These are phyloP conservation scores for Raphanus hybrid DNA, from an alignment of 441 rosid species.

Conservation along the genomic window DNA sequence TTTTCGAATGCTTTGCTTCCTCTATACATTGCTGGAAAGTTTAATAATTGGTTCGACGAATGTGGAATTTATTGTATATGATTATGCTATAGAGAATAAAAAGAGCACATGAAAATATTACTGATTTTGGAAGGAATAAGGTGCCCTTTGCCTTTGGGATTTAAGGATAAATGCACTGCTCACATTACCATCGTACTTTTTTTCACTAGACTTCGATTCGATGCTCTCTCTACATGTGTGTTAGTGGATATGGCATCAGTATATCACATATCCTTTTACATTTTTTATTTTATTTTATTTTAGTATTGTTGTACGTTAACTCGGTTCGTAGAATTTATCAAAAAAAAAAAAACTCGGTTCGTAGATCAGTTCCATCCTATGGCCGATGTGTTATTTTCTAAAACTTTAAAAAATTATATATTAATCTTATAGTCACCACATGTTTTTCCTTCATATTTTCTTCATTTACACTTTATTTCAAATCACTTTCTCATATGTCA, in stretches of 20 bases:
- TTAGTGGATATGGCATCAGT: constrained; percentile 39
- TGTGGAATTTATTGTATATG: constrained; percentile 5
- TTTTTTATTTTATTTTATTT: not conserved
- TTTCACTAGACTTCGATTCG: constrained; percentile 19
- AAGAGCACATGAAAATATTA: constrained; percentile 32
- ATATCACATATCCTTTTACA: constrained; percentile 16
- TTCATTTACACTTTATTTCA: too few species aligned
- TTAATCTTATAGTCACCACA: too few species aligned
- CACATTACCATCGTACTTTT: constrained; percentile 24
- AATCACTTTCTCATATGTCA: too few species aligned
- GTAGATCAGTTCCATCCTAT: too few species aligned
- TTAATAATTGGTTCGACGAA: constrained; percentile 42
- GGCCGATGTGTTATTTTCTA: too few species aligned
- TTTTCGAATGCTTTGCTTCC: constrained; percentile 7
- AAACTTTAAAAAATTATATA: too few species aligned
- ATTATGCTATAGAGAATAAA: constrained; percentile 16
- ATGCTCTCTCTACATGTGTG: constrained; percentile 30
- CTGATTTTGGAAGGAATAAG: constrained; percentile 37
- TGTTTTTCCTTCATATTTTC: too few species aligned
- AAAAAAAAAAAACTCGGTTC: too few species aligned
- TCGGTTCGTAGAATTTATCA: too few species aligned
- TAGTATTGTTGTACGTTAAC: not conserved
- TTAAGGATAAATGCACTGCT: constrained; percentile 25
- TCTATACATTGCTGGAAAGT: constrained; percentile 28
- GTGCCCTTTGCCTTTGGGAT: constrained; percentile 24